Base-by-base conservation (phyloP, 805 yeast species). In the Danielozyma ontarioensis region DNA sequence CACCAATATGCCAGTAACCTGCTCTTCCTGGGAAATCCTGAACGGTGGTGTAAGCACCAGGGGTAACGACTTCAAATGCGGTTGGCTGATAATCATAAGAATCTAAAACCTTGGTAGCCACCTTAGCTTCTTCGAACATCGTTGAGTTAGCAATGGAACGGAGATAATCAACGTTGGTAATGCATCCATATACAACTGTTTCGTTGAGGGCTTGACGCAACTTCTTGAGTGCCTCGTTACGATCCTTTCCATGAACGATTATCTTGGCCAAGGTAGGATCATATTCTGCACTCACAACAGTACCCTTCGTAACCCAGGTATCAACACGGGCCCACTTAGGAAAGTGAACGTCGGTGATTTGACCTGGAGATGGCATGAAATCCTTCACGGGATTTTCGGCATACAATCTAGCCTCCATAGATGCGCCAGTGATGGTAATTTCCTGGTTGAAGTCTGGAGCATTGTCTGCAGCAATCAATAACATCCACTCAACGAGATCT, bases 401-500 rank as follows among this genome's bases (percentile, higher is more conserved):
- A 48, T 93, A 93, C 32, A 90, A 68, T 55, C 98, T 76, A 22
- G 96, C 97, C 63, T 90, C 98, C 89, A 90, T 90, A 0, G 96
- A 76, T 0, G 94, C 95, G 44, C 98, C 97, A 30, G 74, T 71
- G 24, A 81, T 76, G 11, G 60, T 65, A 32, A 87, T 70, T 27
- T 63, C 60, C 42, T 72, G 75, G 25, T 62, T 49, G 48, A 88
- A 86, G 53, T 81, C 85, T 4, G 96, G 95, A 3, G 97, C 80
- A 45, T 73, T 73, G 53, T 86, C 89, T 24, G 95, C 95, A 22
- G 97, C 97, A 55, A 90, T 83, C 47, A 71, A 67, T 42, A 90
- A 66, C 98, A 93, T 93, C 96, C 96, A 87, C 60, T 93, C 97
- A 14, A 90, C 97, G 42, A 90, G 68, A 62, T 90, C 98, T 34